Evolutionary conservation across 495 filamentous ascomycete species (phyloP), one percentile per base, ranked within the genome.

Genomic region (Xylaria palmicola): DNA sequence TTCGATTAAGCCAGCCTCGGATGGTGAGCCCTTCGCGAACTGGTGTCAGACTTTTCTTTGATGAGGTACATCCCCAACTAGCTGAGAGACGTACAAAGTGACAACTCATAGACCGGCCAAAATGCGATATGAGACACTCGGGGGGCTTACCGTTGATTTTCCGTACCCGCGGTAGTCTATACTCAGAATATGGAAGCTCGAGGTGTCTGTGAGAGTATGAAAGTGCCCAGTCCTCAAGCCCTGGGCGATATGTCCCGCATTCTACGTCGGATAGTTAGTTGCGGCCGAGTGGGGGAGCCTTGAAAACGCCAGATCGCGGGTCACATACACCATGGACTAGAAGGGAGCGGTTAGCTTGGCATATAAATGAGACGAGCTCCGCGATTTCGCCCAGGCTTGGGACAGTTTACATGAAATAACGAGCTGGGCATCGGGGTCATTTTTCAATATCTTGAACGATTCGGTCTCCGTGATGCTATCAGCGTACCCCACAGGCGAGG

Each of bases 141-240:
- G 29, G 37, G 13, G 12, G 9, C 30, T 7, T 48, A 61, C 59
- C 13, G 88, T 90, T 19, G 89, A 92, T 27, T 85, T 79, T 6
- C 93, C 93, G 66, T 90, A 97, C 27, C 94, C 94, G 27, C 94
- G 89, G 74, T 97, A 97, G 78, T 96, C 92, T 56, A 97, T 81
- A 24, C 53, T 77, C 0, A 90, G 66, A 27, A 89, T 78, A 57
- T 90, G 86, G 37, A 79, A 78, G 9, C 75, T 76, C 13, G 83
- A 77, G 0, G 82, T 83, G 45, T 82, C 79, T 4, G 86, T 84
- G 9, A 89, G 69, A 30, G 83, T 77, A 45, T 85, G 87, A 69
- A 88, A 90, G 60, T 83, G 83, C 1, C 81, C 77, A 9, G 86
- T 81, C 43, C 87, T 79, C 65, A 82, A 77, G 19, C 81, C 82